phyloP scores from a whole-genome alignment of 495 filamentous ascomycete species.

The Hyaloscypha hepaticicola region DNA sequence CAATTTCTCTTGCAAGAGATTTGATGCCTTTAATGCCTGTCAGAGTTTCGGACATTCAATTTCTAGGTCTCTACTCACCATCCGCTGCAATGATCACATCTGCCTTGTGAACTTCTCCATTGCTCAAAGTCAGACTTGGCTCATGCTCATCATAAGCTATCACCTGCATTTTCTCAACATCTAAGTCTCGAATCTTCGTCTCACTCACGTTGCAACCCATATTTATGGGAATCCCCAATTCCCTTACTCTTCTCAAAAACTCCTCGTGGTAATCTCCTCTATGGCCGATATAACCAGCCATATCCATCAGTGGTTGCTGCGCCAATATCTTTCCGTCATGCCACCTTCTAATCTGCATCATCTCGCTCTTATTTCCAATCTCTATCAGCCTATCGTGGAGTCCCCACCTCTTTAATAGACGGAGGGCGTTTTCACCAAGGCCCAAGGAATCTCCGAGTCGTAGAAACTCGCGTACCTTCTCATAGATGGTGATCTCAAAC shows the following conservation, averaged over 20 bases:
- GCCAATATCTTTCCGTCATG: slow-evolving; percentile 51
- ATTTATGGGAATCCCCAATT: slow-evolving; percentile 47
- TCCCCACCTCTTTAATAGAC: slow-evolving; percentile 50
- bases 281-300: slow-evolving; percentile 55
- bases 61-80: slow-evolving; percentile 27
- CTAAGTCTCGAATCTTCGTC: not conserved
- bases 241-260: slow-evolving; percentile 47
- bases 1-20: slow-evolving; percentile 43
- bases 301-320: slow-evolving; percentile 55
- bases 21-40: slow-evolving; percentile 47
- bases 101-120: slow-evolving; percentile 32
- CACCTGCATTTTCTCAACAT: slow-evolving; percentile 29
- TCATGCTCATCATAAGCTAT: slow-evolving; percentile 45
- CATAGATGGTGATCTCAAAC: slow-evolving; percentile 49
- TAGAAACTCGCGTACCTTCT: slow-evolving; percentile 48
- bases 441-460: slow-evolving; percentile 52
- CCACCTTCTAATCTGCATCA: slow-evolving; percentile 54
- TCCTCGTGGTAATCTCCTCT: slow-evolving; percentile 52
- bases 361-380: slow-evolving; percentile 53
- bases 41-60: slow-evolving; percentile 19
- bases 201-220: slow-evolving; percentile 40
- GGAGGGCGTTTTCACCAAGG: slow-evolving; percentile 51
- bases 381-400: slow-evolving; percentile 43
- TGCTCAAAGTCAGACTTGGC: slow-evolving; percentile 33
- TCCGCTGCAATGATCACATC: slow-evolving; percentile 42